A percentile compares a stretch with the other conserved stretches of the same genome.
Conservation (phyloP, 441 rosid genomes). For the Gossypium laxum region DNA sequence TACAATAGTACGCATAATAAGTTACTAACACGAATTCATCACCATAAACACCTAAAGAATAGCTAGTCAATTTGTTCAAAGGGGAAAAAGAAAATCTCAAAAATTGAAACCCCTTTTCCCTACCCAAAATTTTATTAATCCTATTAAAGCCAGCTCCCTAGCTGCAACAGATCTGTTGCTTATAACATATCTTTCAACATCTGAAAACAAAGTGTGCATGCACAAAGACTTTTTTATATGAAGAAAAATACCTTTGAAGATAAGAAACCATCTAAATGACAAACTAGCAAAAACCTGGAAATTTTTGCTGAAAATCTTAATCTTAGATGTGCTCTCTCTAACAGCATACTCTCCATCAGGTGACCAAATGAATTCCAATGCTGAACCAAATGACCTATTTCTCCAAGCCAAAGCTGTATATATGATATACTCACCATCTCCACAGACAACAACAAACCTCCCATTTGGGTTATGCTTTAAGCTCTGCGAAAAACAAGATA, state of each 20-base stretch:
- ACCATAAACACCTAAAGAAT: neutral
- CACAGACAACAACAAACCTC: conserved; percentile 96
- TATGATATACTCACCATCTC: conserved; percentile 96
- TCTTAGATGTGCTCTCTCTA: conserved; percentile 87
- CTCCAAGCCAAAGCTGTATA: conserved; percentile 99
- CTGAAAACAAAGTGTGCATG: neutral
- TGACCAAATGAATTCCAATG: conserved; percentile 92
- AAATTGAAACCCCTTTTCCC: neutral
- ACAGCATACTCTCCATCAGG: conserved; percentile 96
- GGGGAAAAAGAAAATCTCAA: neutral
- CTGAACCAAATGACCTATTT: conserved; percentile 95
- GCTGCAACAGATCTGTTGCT: neutral
- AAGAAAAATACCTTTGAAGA: neutral
- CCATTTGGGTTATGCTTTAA: conserved; percentile 97
- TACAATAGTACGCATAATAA: neutral
- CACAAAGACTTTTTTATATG: neutral
- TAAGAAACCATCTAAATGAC: neutral
- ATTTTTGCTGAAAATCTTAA: conserved; percentile 80
- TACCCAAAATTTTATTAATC: neutral
- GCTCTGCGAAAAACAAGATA: conserved; percentile 43
- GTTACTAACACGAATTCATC: neutral
- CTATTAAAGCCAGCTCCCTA: neutral
- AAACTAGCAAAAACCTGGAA: conserved; percentile 60
- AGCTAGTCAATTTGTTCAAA: neutral
- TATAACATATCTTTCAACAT: neutral